A percentile compares a stretch with the other conserved stretches of the same genome.
These are phyloP conservation scores for Seiridium unicorne DNA, from an alignment of 2,329 filamentous ascomycete species.

Conservation along the genomic window DNA sequence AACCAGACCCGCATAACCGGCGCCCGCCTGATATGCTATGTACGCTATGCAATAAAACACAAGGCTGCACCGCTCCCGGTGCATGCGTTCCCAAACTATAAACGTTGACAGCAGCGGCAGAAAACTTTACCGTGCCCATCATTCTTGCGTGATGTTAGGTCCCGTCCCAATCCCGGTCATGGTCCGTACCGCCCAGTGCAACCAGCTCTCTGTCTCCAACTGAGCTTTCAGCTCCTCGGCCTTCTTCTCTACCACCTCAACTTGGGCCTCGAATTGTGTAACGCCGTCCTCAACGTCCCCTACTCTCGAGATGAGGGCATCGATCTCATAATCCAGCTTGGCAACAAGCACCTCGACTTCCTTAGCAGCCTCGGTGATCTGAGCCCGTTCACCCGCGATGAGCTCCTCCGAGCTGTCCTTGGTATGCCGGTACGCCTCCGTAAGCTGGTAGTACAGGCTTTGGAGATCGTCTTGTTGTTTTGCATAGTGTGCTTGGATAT, in stretches of 20 bases:
- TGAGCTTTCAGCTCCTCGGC: conserved; percentile 62
- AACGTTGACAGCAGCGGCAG: too few relatives aligned
- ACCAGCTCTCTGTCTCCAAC: conserved; percentile 63
- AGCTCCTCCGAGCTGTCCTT: conserved; percentile 67
- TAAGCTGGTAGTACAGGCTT: conserved; percentile 64
- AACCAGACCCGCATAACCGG: background rate
- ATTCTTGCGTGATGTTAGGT: conserved; percentile 48
- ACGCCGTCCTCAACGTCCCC: conserved; percentile 86
- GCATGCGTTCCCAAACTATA: too few relatives aligned
- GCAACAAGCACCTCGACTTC: conserved; percentile 79
- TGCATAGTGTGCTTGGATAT: conserved; percentile 61
- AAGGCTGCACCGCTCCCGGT: too few relatives aligned
- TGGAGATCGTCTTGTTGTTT: conserved; percentile 66
- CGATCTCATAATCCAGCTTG: conserved; percentile 90
- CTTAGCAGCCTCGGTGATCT: conserved; percentile 69
- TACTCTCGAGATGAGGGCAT: conserved; percentile 74
- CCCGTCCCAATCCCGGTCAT: conserved; percentile 60
- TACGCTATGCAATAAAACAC: conserved; percentile 2
- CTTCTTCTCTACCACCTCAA: conserved; percentile 66
- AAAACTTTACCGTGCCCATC: background rate
- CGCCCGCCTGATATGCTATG: too few relatives aligned
- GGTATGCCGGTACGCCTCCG: conserved; percentile 68
- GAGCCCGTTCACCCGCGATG: conserved; percentile 65
- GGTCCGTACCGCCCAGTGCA: conserved; percentile 63
- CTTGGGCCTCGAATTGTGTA: conserved; percentile 74